Evolutionary conservation across 2,329 filamentous ascomycete genomes (phyloP).

Genomic region (Fusarium ramigenum): DNA sequence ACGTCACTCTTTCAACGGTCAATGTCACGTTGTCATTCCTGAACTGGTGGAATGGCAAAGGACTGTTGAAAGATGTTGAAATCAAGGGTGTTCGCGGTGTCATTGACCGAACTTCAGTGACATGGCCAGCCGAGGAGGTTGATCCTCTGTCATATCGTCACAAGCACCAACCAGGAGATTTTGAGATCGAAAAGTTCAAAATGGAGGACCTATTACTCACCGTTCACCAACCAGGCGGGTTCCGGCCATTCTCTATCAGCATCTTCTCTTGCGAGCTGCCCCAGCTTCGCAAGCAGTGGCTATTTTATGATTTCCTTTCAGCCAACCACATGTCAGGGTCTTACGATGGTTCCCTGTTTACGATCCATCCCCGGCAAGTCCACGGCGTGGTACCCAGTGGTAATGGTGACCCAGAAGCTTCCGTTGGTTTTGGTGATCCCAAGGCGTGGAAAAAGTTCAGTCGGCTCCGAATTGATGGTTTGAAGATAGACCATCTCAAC

Average conservation of each 20-base stretch:
- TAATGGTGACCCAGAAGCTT: constrained; percentile 62
- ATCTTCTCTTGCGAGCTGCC: constrained; percentile 96
- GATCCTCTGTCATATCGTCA: constrained; percentile 91
- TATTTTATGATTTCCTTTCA: constrained; percentile 96
- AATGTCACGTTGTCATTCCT: constrained; percentile 96
- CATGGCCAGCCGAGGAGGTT: constrained; percentile 69
- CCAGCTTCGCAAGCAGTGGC: constrained; percentile 91
- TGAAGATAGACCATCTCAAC: constrained; percentile 96
- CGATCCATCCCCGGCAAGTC: constrained; percentile 92
- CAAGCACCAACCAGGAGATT: constrained; percentile 89
- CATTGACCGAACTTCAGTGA: constrained; percentile 86
- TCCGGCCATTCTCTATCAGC: constrained; percentile 94
- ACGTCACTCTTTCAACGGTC: constrained; percentile 92
- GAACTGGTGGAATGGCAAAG: constrained; percentile 99
- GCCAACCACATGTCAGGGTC: constrained; percentile 97
- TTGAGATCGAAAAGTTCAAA: constrained; percentile 97
- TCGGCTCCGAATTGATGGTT: constrained; percentile 87
- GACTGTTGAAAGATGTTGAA: constrained; percentile 89
- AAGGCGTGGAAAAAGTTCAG: constrained; percentile 96
- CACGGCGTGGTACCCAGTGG: constrained; percentile 74
- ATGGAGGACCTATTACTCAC: constrained; percentile 93
- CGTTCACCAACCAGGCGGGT: constrained; percentile 86
- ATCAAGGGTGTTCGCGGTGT: constrained; percentile 93
- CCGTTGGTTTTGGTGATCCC: constrained; percentile 67
- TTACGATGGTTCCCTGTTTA: constrained; percentile 95